A percentile compares a stretch with the other conserved stretches of the same genome.
These are phyloP conservation scores for Gracilaria domingensis DNA, from an alignment of 23 red algal genomes.

Conservation along the genomic window DNA sequence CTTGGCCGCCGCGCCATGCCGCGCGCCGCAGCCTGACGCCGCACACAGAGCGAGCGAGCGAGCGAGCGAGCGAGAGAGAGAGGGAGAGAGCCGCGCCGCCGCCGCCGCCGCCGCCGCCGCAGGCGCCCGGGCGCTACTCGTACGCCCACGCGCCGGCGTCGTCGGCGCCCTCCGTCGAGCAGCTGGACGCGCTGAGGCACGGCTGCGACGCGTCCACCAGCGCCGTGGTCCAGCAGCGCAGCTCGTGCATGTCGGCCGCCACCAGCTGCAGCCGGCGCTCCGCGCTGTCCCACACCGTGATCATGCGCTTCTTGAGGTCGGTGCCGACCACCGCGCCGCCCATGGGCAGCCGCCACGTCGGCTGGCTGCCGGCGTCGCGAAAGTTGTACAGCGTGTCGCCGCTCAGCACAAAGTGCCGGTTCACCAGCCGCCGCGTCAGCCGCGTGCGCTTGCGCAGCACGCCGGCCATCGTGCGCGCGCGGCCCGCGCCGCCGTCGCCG, in stretches of 20 bases:
- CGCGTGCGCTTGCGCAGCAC: constrained; percentile 18
- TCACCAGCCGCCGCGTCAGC: constrained; percentile 15
- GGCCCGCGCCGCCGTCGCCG: background rate
- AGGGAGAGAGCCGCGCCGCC: too few relatives aligned
- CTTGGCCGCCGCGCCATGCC: too few relatives aligned
- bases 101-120: background rate
- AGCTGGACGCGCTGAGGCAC: too few relatives aligned
- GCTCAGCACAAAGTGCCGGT: constrained; percentile 20
- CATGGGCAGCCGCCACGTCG: constrained; percentile 20
- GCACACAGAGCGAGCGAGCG: too few relatives aligned
- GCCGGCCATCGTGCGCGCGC: background rate
- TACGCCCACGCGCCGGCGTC: background rate
- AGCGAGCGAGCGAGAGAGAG: too few relatives aligned
- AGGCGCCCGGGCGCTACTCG: background rate
- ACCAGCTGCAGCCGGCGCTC: constrained; percentile 10
- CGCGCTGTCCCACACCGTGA: constrained; percentile 23
- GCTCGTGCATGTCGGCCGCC: background rate
- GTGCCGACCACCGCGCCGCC: constrained; percentile 3
- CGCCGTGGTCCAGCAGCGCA: constrained; percentile 9
- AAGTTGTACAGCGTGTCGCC: constrained; percentile 46
- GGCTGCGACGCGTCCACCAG: background rate
- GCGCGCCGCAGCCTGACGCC: too few relatives aligned
- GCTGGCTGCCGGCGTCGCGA: background rate
- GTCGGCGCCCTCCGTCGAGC: background rate
- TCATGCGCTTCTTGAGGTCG: background rate